Evolutionary conservation across 352 stramenopile genomes (phyloP).

Genomic region (Hyaloperonospora arabidopsidis): DNA sequence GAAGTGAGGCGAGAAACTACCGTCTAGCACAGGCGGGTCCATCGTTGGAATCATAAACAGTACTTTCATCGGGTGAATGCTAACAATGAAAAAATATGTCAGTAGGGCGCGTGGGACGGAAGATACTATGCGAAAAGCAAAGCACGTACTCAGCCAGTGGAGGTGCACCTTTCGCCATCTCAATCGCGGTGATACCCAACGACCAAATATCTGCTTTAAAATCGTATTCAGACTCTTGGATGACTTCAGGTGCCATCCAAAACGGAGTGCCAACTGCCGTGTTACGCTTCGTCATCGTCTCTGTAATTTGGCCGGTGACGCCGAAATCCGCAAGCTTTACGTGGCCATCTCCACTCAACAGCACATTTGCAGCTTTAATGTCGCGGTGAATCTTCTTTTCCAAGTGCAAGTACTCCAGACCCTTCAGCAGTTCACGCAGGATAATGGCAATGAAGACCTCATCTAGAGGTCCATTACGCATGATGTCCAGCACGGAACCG

Average conservation of each 20-base stretch:
- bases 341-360: constrained; percentile 70
- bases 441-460: constrained; percentile 82
- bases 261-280: constrained; percentile 97
- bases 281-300: constrained; percentile 96
- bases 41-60: constrained; percentile 98
- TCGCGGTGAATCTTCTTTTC: constrained; percentile 84
- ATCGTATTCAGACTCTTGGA: constrained; percentile 89
- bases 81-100: constrained; percentile 22
- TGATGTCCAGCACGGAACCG: constrained; percentile 85
- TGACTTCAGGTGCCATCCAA: constrained; percentile 93
- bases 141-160: constrained; percentile 82
- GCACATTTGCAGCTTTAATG: constrained; percentile 76
- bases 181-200: constrained; percentile 97
- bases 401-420: constrained; percentile 71
- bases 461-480: constrained; percentile 67
- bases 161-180: constrained; percentile 95
- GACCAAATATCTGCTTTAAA: constrained; percentile 97
- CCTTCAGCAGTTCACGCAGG: constrained; percentile 67
- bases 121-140: not conserved
- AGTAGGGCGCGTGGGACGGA: not conserved
- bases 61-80: constrained; percentile 97
- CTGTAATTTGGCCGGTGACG: constrained; percentile 91
- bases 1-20: constrained; percentile 61
- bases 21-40: constrained; percentile 80
- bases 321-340: constrained; percentile 80